Percentiles rank a stretch among this genome's conserved stretches.
These are phyloP conservation scores for Syzygium aqueum DNA, from an alignment of 345 rosid species.

Conservation along the genomic window DNA sequence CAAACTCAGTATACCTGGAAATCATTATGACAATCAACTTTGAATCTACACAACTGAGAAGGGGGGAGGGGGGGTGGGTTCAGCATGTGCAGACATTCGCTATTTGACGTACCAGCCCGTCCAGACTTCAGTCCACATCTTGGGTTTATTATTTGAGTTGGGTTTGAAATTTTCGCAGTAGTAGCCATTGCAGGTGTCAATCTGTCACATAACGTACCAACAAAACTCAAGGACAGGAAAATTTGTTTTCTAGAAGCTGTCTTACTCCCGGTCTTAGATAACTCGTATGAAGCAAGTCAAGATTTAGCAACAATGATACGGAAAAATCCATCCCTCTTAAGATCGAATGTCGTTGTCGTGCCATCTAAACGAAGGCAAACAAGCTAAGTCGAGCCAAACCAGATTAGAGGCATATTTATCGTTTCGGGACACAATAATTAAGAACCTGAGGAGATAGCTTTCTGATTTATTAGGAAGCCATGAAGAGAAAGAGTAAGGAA, in stretches of 20 bases:
- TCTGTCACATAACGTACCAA: constrained; percentile 20
- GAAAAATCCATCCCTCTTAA: neutral
- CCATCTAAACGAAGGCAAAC: neutral
- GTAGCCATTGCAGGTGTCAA: constrained; percentile 79
- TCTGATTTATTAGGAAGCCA: neutral
- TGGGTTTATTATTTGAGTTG: constrained; percentile 52
- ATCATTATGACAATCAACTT: neutral
- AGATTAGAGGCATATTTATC: neutral
- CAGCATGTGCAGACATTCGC: neutral
- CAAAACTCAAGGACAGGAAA: neutral
- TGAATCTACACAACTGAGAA: neutral
- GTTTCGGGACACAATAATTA: neutral
- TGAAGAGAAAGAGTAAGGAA: neutral
- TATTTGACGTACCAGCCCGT: constrained; percentile 46
- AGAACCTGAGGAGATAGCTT: neutral
- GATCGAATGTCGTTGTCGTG: neutral
- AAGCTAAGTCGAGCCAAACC: neutral
- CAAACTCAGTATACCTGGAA: constrained; percentile 29
- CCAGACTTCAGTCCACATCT: constrained; percentile 92
- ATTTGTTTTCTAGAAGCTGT: neutral
- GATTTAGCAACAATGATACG: neutral
- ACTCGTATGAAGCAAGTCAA: neutral
- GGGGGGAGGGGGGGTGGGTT: neutral
- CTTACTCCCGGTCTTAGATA: neutral
- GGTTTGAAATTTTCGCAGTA: constrained; percentile 71